Evolutionary conservation across 2,329 filamentous ascomycete species (phyloP).

Genomic region (Parafenestella ontariensis): DNA sequence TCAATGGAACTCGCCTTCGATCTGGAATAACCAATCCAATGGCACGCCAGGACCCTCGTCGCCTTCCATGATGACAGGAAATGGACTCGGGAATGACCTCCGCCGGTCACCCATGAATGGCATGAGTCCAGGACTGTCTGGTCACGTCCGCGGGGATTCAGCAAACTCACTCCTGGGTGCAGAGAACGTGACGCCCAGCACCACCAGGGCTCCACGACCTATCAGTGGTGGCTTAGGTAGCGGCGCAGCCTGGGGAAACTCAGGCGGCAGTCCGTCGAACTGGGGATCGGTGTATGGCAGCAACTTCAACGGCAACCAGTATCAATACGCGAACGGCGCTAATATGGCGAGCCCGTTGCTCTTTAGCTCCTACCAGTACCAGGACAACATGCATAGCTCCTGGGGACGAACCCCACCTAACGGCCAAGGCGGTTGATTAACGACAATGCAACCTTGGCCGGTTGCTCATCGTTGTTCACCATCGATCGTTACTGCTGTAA

Average conservation of each 20-base stretch:
- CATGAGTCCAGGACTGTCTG: slow-evolving; percentile 39
- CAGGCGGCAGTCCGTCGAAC: slow-evolving; percentile 27
- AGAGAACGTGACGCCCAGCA: slow-evolving; percentile 24
- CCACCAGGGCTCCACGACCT: slow-evolving; percentile 24
- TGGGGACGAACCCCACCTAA: slow-evolving; percentile 47
- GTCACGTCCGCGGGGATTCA: slow-evolving; percentile 55
- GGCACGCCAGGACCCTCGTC: slow-evolving; percentile 41
- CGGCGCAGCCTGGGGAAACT: slow-evolving; percentile 44
- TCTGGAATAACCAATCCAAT: slow-evolving; percentile 46
- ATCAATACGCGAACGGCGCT: slow-evolving; percentile 24
- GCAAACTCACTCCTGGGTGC: slow-evolving; percentile 50
- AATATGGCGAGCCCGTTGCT: slow-evolving; percentile 51
- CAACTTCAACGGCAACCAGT: slow-evolving; percentile 26
- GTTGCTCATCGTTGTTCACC: slow-evolving; percentile 13
- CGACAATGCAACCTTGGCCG: slow-evolving; percentile 15
- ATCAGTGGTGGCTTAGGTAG: slow-evolving; percentile 41
- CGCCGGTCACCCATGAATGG: slow-evolving; percentile 43
- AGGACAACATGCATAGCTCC: slow-evolving; percentile 36
- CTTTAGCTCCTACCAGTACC: slow-evolving; percentile 51
- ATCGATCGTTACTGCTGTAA: slow-evolving; percentile 2
- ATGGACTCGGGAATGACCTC: slow-evolving; percentile 21
- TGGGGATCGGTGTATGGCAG: slow-evolving; percentile 36
- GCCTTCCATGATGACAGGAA: slow-evolving; percentile 30
- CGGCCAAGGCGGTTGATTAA: slow-evolving; percentile 48
- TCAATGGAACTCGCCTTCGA: slow-evolving; percentile 43